Evolutionary conservation across 2,329 filamentous ascomycete genomes (phyloP).

Genomic region (Claviceps humidiphila): DNA sequence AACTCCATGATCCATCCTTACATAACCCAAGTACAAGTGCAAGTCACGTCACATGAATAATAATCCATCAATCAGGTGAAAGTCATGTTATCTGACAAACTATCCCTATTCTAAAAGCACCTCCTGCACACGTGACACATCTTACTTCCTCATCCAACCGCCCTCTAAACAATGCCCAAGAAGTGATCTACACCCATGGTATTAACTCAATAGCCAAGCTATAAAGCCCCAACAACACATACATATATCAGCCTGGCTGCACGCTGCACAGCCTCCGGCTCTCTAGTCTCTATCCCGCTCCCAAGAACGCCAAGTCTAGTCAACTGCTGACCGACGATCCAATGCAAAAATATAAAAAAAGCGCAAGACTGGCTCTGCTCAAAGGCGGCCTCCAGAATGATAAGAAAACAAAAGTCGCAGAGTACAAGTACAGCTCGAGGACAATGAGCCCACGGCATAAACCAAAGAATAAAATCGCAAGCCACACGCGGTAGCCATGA

Average conservation of each 20-base stretch:
- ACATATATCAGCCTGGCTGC: too few relatives aligned
- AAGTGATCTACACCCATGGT: not conserved
- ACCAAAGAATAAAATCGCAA: not conserved
- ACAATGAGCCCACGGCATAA: not conserved
- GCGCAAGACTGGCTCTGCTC: not conserved
- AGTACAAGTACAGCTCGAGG: not conserved
- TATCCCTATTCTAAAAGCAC: too few relatives aligned
- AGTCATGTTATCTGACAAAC: too few relatives aligned
- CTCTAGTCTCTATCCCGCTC: not conserved
- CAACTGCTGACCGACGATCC: slow-evolving; percentile 3
- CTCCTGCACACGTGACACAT: too few relatives aligned
- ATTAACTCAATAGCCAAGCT: slow-evolving; percentile 1
- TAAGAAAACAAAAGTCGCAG: not conserved
- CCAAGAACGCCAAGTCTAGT: slow-evolving; percentile 3
- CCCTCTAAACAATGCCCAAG: too few relatives aligned
- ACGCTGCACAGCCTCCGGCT: too few relatives aligned
- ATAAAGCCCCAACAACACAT: not conserved
- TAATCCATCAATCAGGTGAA: too few relatives aligned
- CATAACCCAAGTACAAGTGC: too few relatives aligned
- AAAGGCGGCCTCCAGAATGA: not conserved
- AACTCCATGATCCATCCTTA: too few relatives aligned
- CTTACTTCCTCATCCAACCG: too few relatives aligned
- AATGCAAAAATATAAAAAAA: not conserved
- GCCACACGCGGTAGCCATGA: not conserved
- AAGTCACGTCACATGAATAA: too few relatives aligned